These are phyloP conservation scores for Torrubiellomyces zombiae DNA, from an alignment of 2,329 filamentous ascomycete species.

Conservation along the genomic window DNA sequence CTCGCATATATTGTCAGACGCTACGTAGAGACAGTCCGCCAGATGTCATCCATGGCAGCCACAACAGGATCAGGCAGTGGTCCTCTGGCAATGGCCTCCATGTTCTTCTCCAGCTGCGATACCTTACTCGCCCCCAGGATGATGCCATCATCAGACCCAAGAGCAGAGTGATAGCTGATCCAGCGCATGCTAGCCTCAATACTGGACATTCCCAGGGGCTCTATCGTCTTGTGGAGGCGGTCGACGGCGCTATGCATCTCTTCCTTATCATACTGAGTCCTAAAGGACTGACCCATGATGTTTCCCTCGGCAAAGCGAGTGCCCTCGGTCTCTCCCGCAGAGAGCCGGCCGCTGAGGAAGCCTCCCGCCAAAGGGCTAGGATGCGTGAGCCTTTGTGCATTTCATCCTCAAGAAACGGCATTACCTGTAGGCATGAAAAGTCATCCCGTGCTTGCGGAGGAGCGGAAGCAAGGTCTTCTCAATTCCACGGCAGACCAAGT, in stretches of 20 bases:
- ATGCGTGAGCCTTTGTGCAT: not conserved
- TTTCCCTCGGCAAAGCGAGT: conserved; percentile 1
- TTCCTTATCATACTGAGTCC: not conserved
- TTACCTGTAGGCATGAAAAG: conserved; percentile 1
- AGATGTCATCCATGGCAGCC: no score
- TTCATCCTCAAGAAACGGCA: not conserved
- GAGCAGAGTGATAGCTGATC: no score
- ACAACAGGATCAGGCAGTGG: no score
- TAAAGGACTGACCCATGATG: not conserved
- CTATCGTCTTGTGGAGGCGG: not conserved
- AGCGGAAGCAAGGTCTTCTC: conserved; percentile 1
- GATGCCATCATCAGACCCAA: no score
- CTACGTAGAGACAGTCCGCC: no score
- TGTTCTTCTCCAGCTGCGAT: no score
- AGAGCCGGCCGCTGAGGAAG: conserved; percentile 1
- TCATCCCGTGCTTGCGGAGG: not conserved
- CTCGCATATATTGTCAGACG: no score
- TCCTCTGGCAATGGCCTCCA: no score
- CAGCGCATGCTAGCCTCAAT: conserved; percentile 1
- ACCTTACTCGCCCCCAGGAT: no score
- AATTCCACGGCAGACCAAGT: not conserved
- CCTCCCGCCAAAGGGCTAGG: not conserved
- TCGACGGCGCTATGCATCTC: conserved; percentile 1
- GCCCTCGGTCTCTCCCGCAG: not conserved
- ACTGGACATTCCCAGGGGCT: conserved; percentile 1